A percentile compares a stretch with the other conserved stretches of the same genome.
Evolutionary conservation across 2,329 filamentous ascomycete species (phyloP).

Genomic region (Colletotrichum sp.): DNA sequence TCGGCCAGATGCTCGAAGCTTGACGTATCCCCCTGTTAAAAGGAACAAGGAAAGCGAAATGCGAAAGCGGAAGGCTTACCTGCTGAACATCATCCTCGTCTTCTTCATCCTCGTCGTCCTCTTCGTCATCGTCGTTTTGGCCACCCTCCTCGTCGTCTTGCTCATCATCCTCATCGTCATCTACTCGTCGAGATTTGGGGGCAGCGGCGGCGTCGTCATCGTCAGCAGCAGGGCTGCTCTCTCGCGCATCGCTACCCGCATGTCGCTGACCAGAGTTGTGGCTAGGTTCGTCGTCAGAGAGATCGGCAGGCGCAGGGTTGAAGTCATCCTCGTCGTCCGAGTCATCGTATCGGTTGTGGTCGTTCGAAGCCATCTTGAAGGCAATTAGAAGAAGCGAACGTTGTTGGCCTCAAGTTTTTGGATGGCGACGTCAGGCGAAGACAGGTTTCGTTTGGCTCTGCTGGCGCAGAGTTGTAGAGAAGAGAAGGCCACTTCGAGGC

Average conservation of each 20-base stretch:
- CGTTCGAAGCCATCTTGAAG: slow-evolving; percentile 51
- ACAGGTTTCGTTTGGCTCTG: neutral
- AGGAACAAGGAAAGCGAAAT: neutral
- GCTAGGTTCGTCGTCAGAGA: slow-evolving; percentile 73
- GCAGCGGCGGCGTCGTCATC: slow-evolving; percentile 40
- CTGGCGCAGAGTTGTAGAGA: neutral
- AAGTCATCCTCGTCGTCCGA: slow-evolving; percentile 87
- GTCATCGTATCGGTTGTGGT: slow-evolving; percentile 58
- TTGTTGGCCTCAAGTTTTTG: neutral
- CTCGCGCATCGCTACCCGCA: slow-evolving; percentile 50
- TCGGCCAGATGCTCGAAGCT: neutral
- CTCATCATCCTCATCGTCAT: slow-evolving; percentile 42
- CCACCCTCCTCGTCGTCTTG: slow-evolving; percentile 48
- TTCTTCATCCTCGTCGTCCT: slow-evolving; percentile 41
- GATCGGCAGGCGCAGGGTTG: slow-evolving; percentile 78
- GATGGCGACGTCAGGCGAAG: neutral
- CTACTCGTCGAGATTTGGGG: slow-evolving; percentile 25
- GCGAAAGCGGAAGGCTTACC: slow-evolving; percentile 37
- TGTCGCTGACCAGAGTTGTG: slow-evolving; percentile 42
- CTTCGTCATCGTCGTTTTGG: slow-evolving; percentile 36
- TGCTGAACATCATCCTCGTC: slow-evolving; percentile 70
- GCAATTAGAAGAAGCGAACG: neutral
- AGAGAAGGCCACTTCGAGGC: neutral
- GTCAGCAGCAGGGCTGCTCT: slow-evolving; percentile 42
- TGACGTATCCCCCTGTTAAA: neutral